Conservation (phyloP, 345 rosid genomes). For the Capsella bursapastoris region DNA sequence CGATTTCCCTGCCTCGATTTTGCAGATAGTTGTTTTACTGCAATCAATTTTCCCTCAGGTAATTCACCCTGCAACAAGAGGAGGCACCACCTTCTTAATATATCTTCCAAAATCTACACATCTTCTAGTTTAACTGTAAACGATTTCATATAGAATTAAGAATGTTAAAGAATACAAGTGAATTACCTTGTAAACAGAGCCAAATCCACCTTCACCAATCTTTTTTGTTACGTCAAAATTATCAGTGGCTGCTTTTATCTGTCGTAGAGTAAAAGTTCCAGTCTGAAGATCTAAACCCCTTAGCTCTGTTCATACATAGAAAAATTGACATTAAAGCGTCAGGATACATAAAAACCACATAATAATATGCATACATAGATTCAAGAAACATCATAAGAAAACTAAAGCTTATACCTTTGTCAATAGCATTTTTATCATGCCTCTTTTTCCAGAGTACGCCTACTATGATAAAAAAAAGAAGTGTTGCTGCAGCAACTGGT, state of each 20-base stretch:
- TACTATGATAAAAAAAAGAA: slow-evolving; percentile 47
- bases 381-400: slow-evolving; percentile 1
- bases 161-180: neutral
- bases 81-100: neutral
- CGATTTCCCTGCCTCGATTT: slow-evolving; percentile 81
- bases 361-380: neutral
- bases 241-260: slow-evolving; percentile 72
- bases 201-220: slow-evolving; percentile 86
- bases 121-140: neutral
- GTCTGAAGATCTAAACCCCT: slow-evolving; percentile 68
- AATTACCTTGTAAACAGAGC: slow-evolving; percentile 71
- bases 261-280: slow-evolving; percentile 63
- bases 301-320: slow-evolving; percentile 54
- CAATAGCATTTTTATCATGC: slow-evolving; percentile 54
- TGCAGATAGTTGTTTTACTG: slow-evolving; percentile 74
- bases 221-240: slow-evolving; percentile 63
- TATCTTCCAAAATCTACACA: slow-evolving; percentile 1
- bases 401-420: slow-evolving; percentile 56
- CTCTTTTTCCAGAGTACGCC: slow-evolving; percentile 56
- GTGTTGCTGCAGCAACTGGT: slow-evolving; percentile 48
- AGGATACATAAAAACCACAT: neutral
- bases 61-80: slow-evolving; percentile 58
- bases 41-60: slow-evolving; percentile 71
- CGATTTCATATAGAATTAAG: neutral
- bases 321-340: neutral